These are phyloP conservation scores for Rhodosporidiobolus odoratus DNA, from an alignment of 768 basidiomycete genomes.

Conservation along the genomic window DNA sequence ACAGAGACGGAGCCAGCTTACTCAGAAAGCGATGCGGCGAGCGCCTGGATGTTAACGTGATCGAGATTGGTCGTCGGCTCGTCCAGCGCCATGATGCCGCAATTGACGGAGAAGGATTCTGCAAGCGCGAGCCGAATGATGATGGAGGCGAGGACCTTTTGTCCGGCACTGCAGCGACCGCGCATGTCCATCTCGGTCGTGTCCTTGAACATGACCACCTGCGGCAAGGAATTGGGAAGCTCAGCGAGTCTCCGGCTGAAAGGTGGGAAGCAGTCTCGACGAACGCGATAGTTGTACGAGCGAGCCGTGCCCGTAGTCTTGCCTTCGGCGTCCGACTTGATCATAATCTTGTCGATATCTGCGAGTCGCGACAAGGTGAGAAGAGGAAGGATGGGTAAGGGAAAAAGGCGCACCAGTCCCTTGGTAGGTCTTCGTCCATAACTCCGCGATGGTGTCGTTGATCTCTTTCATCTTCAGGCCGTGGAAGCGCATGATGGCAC, in stretches of 20 bases:
- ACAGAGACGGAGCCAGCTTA: conserved; percentile 49
- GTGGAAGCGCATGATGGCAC: conserved; percentile 99
- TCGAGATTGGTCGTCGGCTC: conserved; percentile 98
- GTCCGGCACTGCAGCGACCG: conserved; percentile 93
- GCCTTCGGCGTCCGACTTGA: conserved; percentile 87
- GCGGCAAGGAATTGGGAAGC: not conserved
- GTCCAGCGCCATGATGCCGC: conserved; percentile 93
- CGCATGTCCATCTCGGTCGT: conserved; percentile 99
- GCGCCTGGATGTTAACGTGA: conserved; percentile 88
- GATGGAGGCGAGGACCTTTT: conserved; percentile 97
- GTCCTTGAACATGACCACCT: conserved; percentile 99
- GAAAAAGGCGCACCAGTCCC: conserved; percentile 68
- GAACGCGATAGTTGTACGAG: conserved; percentile 92
- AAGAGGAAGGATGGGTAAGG: not conserved
- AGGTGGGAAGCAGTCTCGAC: not conserved
- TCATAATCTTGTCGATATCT: conserved; percentile 98
- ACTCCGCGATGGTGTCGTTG: conserved; percentile 90
- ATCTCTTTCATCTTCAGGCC: conserved; percentile 98
- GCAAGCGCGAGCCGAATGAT: conserved; percentile 95
- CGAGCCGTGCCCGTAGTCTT: conserved; percentile 67
- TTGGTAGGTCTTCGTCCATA: conserved; percentile 99
- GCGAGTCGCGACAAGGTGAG: not conserved
- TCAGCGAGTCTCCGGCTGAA: not conserved
- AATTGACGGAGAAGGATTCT: conserved; percentile 95
- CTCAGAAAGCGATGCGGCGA: conserved; percentile 88